Conservation (phyloP, 108 stramenopile genomes). For the Cylindrotheca fusiformis region DNA sequence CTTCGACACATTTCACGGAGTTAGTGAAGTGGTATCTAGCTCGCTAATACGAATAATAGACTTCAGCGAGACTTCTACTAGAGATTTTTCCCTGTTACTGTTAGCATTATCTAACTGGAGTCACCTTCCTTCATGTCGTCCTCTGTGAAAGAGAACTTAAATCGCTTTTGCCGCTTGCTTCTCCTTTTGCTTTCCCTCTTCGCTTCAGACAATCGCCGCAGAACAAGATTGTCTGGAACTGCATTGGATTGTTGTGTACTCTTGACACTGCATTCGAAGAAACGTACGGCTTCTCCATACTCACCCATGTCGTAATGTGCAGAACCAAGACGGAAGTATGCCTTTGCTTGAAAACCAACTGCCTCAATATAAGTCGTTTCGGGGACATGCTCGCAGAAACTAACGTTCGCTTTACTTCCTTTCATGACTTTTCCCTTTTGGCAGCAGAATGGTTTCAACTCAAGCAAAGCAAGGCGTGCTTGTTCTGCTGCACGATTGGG, state of each 20-base stretch:
- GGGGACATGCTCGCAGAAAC: constrained; percentile 14
- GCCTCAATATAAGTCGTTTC: constrained; percentile 51
- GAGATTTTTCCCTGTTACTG: no score
- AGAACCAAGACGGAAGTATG: constrained; percentile 76
- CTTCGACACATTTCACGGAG: no score
- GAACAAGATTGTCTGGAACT: constrained; percentile 52
- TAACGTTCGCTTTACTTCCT: not conserved
- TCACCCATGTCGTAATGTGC: constrained; percentile 52
- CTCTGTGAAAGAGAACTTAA: constrained; percentile 47
- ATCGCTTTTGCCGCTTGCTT: constrained; percentile 57
- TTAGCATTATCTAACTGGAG: no score
- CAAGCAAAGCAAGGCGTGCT: constrained; percentile 49
- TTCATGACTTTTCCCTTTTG: constrained; percentile 31
- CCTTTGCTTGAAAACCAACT: constrained; percentile 65
- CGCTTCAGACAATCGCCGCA: constrained; percentile 62
- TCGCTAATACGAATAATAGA: no score
- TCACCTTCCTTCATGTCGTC: constrained; percentile 9
- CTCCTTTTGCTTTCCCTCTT: constrained; percentile 41
- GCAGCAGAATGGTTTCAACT: constrained; percentile 58
- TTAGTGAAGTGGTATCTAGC: no score
- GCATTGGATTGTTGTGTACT: constrained; percentile 28
- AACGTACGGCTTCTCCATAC: constrained; percentile 47
- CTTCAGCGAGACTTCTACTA: no score
- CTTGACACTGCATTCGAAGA: constrained; percentile 51
- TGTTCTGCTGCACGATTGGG: constrained; percentile 44